phyloP scores from a whole-genome alignment of 1,284 basidiomycete genomes.

The Mycena sp. region DNA sequence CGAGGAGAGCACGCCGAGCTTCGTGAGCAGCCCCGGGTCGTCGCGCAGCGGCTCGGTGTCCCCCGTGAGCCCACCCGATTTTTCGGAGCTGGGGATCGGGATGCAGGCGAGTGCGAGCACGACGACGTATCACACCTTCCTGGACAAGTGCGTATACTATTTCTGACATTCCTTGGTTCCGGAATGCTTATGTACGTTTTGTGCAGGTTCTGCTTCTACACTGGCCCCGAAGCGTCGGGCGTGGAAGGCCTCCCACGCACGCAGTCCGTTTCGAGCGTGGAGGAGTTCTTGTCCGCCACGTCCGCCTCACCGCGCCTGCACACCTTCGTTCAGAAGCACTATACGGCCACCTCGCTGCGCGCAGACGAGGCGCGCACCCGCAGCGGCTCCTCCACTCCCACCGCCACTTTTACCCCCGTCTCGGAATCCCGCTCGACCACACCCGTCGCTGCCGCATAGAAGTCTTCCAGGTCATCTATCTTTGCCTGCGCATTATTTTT shows the following conservation, averaged over 20 bases:
- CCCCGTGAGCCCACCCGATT: slow-evolving; percentile 35
- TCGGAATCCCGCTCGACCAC: slow-evolving; percentile 14
- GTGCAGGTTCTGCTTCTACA: slow-evolving; percentile 80
- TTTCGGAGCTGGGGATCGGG: slow-evolving; percentile 28
- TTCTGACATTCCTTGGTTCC: background rate
- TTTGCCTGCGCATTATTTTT: slow-evolving; percentile 20
- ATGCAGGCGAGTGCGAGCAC: slow-evolving; percentile 34
- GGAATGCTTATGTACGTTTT: slow-evolving; percentile 14
- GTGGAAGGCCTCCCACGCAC: slow-evolving; percentile 54
- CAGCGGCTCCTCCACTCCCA: slow-evolving; percentile 18
- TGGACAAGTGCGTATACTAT: slow-evolving; percentile 63
- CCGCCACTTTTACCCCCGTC: background rate
- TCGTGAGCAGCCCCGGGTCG: slow-evolving; percentile 40
- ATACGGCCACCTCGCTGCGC: slow-evolving; percentile 1
- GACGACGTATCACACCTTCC: slow-evolving; percentile 64
- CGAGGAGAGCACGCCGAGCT: slow-evolving; percentile 66
- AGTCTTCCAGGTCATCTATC: background rate
- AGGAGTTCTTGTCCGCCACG: slow-evolving; percentile 51
- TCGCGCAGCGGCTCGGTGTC: slow-evolving; percentile 32
- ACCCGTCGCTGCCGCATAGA: slow-evolving; percentile 17
- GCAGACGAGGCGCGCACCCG: slow-evolving; percentile 8
- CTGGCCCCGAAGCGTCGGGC: slow-evolving; percentile 52
- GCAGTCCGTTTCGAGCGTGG: slow-evolving; percentile 64
- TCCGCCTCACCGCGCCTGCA: slow-evolving; percentile 37
- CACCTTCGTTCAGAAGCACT: slow-evolving; percentile 13